Percentiles rank a stretch among this genome's conserved stretches.
These are phyloP conservation scores for Diaporthe helianthi DNA, from an alignment of 2,329 filamentous ascomycete genomes.

Conservation along the genomic window DNA sequence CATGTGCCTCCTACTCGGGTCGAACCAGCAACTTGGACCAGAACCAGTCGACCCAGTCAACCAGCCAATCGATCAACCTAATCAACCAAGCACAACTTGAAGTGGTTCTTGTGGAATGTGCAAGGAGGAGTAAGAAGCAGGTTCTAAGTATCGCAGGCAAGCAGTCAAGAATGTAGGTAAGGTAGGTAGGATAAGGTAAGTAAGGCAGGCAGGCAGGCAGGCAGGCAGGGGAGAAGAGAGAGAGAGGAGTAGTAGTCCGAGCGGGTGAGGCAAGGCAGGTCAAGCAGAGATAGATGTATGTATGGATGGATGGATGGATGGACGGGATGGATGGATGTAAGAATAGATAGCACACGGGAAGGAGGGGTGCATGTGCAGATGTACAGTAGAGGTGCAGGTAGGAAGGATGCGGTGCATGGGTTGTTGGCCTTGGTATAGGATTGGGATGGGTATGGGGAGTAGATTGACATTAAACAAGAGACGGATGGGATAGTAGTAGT, in stretches of 20 bases:
- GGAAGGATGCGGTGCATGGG: slow-evolving; percentile 11
- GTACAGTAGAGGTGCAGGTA: not conserved
- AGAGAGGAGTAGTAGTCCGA: not conserved
- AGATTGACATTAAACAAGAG: not conserved
- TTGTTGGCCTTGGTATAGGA: not conserved
- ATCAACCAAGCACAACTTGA: not conserved
- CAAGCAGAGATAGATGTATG: no score
- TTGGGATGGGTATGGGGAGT: not conserved
- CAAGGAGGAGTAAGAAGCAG: not conserved
- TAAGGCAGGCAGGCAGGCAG: not conserved
- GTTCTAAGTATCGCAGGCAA: not conserved
- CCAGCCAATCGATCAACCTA: not conserved
- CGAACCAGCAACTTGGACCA: not conserved
- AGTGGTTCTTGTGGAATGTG: not conserved
- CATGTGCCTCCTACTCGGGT: slow-evolving; percentile 21
- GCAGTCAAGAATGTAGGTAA: not conserved
- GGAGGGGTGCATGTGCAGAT: not conserved
- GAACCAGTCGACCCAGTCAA: not conserved
- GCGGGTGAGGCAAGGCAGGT: no score
- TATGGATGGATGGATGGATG: not conserved
- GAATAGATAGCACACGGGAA: not conserved
- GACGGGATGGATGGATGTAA: not conserved
- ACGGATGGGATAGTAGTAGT: not conserved
- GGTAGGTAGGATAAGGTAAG: not conserved
- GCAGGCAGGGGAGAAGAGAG: not conserved